Percentiles rank a stretch among this genome's conserved stretches.
Evolutionary conservation across 1,284 basidiomycete genomes (phyloP).

Genomic region (Rhodotorula sp.): DNA sequence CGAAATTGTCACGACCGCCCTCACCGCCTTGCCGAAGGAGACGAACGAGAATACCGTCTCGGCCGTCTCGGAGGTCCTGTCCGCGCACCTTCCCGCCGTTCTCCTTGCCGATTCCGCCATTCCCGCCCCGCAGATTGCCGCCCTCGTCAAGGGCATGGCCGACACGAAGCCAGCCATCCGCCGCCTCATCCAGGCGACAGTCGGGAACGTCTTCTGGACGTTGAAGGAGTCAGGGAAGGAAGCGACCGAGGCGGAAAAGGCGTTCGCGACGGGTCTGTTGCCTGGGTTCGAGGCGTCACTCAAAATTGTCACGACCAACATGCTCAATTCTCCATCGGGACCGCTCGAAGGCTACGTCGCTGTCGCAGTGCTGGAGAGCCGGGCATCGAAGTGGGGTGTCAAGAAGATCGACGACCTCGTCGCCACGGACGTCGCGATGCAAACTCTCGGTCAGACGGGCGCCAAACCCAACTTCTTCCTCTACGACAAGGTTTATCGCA

Average conservation of each 20-base stretch:
- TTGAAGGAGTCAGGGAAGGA: slow-evolving; percentile 47
- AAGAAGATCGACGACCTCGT: slow-evolving; percentile 38
- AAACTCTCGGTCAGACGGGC: slow-evolving; percentile 49
- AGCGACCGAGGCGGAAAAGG: slow-evolving; percentile 48
- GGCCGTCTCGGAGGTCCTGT: slow-evolving; percentile 59
- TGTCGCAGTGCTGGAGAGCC: slow-evolving; percentile 65
- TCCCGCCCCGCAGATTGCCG: slow-evolving; percentile 16
- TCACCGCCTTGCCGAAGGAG: slow-evolving; percentile 75
- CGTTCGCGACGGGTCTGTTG: slow-evolving; percentile 58
- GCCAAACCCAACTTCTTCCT: slow-evolving; percentile 77
- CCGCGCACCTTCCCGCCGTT: slow-evolving; percentile 56
- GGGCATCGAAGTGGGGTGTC: slow-evolving; percentile 48
- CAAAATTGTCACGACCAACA: slow-evolving; percentile 63
- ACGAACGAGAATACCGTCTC: slow-evolving; percentile 62
- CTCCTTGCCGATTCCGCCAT: slow-evolving; percentile 14
- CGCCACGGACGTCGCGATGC: slow-evolving; percentile 47
- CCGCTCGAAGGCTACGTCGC: slow-evolving; percentile 81
- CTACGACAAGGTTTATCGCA: slow-evolving; percentile 81
- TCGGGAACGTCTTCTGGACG: slow-evolving; percentile 57
- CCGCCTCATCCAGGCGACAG: slow-evolving; percentile 57
- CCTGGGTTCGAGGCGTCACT: slow-evolving; percentile 66
- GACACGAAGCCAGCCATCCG: slow-evolving; percentile 56
- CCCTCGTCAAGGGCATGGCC: slow-evolving; percentile 46
- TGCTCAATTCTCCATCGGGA: slow-evolving; percentile 60
- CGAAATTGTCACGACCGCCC: slow-evolving; percentile 37